Conservation (phyloP, 2,329 filamentous ascomycete species). For the Helminthosporium solani region DNA sequence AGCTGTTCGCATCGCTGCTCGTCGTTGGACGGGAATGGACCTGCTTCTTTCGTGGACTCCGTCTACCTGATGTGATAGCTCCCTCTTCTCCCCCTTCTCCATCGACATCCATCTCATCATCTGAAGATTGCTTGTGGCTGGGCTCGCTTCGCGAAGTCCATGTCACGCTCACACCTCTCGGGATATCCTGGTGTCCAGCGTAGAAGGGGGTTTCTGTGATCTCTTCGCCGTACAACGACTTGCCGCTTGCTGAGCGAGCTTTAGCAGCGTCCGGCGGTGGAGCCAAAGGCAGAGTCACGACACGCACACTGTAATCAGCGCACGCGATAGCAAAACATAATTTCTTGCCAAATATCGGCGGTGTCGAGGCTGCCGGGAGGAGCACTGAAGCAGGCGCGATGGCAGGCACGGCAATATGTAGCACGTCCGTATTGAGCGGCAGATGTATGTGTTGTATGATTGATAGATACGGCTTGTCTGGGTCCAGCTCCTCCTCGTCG, state of each 20-base stretch:
- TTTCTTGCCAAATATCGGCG: slow-evolving; percentile 50
- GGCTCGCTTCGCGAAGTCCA: slow-evolving; percentile 45
- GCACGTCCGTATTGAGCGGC: slow-evolving; percentile 54
- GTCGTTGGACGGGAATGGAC: slow-evolving; percentile 17
- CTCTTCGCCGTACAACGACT: slow-evolving; percentile 46
- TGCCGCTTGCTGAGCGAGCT: slow-evolving; percentile 21
- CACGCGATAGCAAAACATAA: slow-evolving; percentile 58
- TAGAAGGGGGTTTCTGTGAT: slow-evolving; percentile 50
- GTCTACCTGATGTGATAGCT: slow-evolving; percentile 16
- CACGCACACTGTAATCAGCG: slow-evolving; percentile 56
- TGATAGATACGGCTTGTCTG: slow-evolving; percentile 55
- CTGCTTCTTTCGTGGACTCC: slow-evolving; percentile 22
- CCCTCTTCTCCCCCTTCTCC: slow-evolving; percentile 19
- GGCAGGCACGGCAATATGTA: slow-evolving; percentile 54
- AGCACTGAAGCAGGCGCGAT: slow-evolving; percentile 35
- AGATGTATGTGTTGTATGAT: slow-evolving; percentile 59
- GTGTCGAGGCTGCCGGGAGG: slow-evolving; percentile 41
- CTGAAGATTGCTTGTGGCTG: slow-evolving; percentile 14
- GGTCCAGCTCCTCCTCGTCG: slow-evolving; percentile 60
- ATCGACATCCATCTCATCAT: slow-evolving; percentile 42
- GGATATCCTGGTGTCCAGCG: slow-evolving; percentile 53
- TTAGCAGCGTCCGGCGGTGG: slow-evolving; percentile 50
- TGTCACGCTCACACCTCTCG: slow-evolving; percentile 54
- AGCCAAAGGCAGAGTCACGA: slow-evolving; percentile 56
- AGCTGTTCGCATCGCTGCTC: slow-evolving; percentile 33